A percentile compares a stretch with the other conserved stretches of the same genome.
These are phyloP conservation scores for Eremomyces bilateralis DNA, from an alignment of 495 filamentous ascomycete species.

Conservation along the genomic window DNA sequence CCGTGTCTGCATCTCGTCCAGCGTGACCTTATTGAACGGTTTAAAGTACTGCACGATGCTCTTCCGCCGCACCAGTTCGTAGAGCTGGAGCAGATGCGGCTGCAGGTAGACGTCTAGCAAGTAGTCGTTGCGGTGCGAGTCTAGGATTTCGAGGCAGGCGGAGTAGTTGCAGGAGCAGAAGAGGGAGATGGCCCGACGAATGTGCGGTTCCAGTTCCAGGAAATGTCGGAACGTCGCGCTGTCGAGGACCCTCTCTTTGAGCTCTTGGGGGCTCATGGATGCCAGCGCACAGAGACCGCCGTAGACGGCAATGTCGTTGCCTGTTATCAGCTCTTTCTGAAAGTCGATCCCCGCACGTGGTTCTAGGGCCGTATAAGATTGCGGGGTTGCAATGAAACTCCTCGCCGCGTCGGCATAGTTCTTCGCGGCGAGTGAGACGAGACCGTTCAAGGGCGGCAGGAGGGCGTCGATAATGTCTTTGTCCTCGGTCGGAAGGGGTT, in stretches of 20 bases:
- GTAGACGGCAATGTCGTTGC: conserved; percentile 83
- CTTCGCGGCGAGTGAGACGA: conserved; percentile 43
- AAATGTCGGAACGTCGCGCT: conserved; percentile 62
- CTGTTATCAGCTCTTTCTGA: conserved; percentile 40
- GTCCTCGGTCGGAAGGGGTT: conserved; percentile 34
- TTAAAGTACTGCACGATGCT: conserved; percentile 72
- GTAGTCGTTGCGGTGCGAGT: conserved; percentile 64
- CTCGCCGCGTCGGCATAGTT: conserved; percentile 52
- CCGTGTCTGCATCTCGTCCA: conserved; percentile 18
- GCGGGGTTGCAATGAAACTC: conserved; percentile 37
- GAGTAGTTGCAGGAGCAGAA: conserved; percentile 80
- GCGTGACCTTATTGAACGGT: conserved; percentile 20
- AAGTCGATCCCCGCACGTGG: conserved; percentile 14
- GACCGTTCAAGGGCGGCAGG: conserved; percentile 39
- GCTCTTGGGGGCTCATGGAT: conserved; percentile 56
- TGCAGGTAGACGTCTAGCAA: conserved; percentile 76
- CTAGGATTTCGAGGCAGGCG: conserved; percentile 58
- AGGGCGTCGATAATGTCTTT: conserved; percentile 16
- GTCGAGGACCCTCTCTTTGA: conserved; percentile 58
- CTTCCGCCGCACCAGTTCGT: conserved; percentile 57
- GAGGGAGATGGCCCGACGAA: conserved; percentile 69
- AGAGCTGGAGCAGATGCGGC: conserved; percentile 46
- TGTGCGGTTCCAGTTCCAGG: conserved; percentile 82
- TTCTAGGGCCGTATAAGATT: conserved; percentile 27
- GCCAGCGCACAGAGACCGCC: conserved; percentile 80